phyloP scores from a whole-genome alignment of 2,329 filamentous ascomycete genomes.

The Cordyceps farinosa region DNA sequence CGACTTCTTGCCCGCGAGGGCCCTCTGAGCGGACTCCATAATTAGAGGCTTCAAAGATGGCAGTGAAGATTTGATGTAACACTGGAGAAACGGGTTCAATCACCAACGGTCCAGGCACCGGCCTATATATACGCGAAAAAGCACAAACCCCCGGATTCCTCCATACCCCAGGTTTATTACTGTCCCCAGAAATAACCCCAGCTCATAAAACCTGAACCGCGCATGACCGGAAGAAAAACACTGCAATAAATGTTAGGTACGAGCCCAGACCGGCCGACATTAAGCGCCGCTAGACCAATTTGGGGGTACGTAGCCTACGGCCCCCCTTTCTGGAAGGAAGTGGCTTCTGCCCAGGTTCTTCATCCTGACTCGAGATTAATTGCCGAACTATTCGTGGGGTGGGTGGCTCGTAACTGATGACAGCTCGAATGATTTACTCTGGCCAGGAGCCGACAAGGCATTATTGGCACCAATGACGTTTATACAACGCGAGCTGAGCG shows the following conservation, averaged over 20 bases:
- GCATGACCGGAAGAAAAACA: constrained; percentile 14
- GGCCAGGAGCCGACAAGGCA: not conserved
- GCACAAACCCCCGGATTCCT: constrained; percentile 12
- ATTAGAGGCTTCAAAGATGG: not conserved
- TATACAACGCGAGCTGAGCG: not conserved
- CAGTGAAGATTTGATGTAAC: not conserved
- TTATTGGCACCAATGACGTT: not conserved
- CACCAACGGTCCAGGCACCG: constrained; percentile 15
- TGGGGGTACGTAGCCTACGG: constrained; percentile 19
- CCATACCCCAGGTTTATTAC: constrained; percentile 16
- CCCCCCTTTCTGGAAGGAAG: constrained; percentile 14
- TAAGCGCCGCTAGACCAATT: constrained; percentile 14
- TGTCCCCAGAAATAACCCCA: constrained; percentile 8
- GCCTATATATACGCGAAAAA: constrained; percentile 10
- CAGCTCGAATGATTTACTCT: not conserved
- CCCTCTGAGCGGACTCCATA: constrained; percentile 21
- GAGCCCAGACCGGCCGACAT: not conserved
- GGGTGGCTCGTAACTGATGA: not conserved
- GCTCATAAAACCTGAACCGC: constrained; percentile 4
- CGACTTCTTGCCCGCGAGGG: constrained; percentile 19
- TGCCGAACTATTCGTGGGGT: not conserved
- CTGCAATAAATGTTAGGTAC: not conserved
- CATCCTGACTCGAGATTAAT: constrained; percentile 13
- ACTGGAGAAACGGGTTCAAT: not conserved
- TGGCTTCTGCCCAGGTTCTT: not conserved